Evolutionary conservation across 2,329 filamentous ascomycete genomes (phyloP).

Genomic region (Ceratocystis albifundus): DNA sequence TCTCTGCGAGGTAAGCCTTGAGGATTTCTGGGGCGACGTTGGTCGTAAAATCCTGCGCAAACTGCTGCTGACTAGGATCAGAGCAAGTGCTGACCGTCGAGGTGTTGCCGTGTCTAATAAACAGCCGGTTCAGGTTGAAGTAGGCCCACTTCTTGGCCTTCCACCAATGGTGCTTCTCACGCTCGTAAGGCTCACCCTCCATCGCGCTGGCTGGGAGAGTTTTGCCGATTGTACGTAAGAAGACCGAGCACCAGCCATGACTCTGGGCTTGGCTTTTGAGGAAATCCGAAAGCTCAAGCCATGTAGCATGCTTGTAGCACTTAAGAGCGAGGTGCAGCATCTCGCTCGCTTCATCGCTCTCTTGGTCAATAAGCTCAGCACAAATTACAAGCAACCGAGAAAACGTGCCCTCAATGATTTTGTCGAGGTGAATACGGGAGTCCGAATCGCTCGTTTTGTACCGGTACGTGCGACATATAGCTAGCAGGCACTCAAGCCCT

Average conservation of each 20-base stretch:
- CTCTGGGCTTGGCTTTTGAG: constrained; percentile 72
- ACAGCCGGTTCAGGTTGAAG: constrained; percentile 91
- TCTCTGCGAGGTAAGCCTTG: constrained; percentile 84
- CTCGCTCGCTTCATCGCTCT: constrained; percentile 86
- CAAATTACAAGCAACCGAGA: constrained; percentile 78
- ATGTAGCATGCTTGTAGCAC: constrained; percentile 96
- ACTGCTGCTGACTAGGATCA: constrained; percentile 54
- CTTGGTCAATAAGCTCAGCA: constrained; percentile 77
- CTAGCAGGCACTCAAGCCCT: constrained; percentile 83
- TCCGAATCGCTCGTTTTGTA: constrained; percentile 76
- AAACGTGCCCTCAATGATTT: constrained; percentile 85
- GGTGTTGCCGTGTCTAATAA: constrained; percentile 88
- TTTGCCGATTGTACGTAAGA: constrained; percentile 82
- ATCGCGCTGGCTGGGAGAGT: constrained; percentile 67
- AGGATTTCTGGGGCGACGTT: constrained; percentile 93
- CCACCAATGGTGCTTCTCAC: constrained; percentile 96
- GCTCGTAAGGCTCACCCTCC: constrained; percentile 66
- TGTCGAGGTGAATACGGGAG: constrained; percentile 73
- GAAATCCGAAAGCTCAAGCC: constrained; percentile 73
- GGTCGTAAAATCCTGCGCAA: constrained; percentile 80
- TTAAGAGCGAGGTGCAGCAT: constrained; percentile 94
- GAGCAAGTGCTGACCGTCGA: constrained; percentile 60
- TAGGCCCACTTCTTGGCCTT: constrained; percentile 99
- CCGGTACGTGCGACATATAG: constrained; percentile 88
- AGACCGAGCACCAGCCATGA: constrained; percentile 91